phyloP scores from a whole-genome alignment of 331 rosid species.

The Acacia pycnantha region DNA sequence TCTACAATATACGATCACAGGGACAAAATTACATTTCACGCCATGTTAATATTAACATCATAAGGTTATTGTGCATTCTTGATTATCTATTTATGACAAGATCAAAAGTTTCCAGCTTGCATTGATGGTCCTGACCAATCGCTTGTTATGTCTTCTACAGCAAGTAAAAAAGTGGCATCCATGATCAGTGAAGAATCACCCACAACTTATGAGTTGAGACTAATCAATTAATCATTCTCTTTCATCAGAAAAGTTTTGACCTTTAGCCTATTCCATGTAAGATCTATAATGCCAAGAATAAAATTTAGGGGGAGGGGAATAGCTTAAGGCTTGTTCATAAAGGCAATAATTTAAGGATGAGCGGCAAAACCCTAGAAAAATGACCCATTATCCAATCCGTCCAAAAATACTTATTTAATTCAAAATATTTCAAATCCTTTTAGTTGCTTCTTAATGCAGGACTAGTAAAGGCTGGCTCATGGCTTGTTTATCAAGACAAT shows the following conservation, averaged over 20 bases:
- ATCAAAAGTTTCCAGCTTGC: background rate
- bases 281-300: background rate
- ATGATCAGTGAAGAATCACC: background rate
- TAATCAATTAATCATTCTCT: background rate
- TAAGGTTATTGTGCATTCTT: background rate
- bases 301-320: too few species aligned
- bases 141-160: background rate
- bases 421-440: background rate
- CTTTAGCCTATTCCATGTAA: background rate
- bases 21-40: constrained; percentile 5
- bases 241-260: background rate
- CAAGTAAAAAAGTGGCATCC: background rate
- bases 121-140: background rate
- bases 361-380: background rate
- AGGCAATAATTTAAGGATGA: background rate
- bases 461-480: background rate
- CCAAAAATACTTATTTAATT: background rate
- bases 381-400: background rate
- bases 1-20: constrained; percentile 42
- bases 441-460: background rate
- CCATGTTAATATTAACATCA: background rate
- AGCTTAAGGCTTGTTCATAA: background rate
- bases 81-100: constrained; percentile 11
- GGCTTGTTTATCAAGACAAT: background rate
- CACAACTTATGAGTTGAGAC: background rate